Evolutionary conservation across 2,329 filamentous ascomycete genomes (phyloP).

Genomic region (Nemania sp.): DNA sequence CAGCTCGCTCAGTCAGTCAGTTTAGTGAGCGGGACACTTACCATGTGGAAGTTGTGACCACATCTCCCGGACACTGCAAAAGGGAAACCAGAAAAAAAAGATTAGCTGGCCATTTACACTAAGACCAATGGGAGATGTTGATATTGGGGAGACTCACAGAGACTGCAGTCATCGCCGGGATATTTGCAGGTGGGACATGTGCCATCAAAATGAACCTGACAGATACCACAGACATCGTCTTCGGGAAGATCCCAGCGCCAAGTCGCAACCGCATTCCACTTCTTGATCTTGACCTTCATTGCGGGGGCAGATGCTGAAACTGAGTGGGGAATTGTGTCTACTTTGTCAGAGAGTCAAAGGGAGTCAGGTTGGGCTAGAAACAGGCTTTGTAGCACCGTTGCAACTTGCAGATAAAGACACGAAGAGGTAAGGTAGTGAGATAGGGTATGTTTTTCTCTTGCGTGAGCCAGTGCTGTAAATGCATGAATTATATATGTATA

Average conservation of each 20-base stretch:
- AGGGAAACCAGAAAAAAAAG: neutral
- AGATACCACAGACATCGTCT: constrained; percentile 98
- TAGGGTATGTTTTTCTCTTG: no score
- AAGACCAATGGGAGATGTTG: neutral
- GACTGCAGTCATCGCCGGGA: constrained; percentile 91
- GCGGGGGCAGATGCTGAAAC: neutral
- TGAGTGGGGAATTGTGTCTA: neutral
- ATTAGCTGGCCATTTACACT: neutral
- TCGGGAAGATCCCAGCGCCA: constrained; percentile 98
- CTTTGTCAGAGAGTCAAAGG: neutral
- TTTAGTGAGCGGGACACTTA: constrained; percentile 61
- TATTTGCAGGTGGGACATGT: constrained; percentile 98
- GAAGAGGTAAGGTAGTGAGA: no score
- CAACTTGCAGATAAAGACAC: no score
- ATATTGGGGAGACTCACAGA: constrained; percentile 64
- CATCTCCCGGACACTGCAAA: constrained; percentile 87
- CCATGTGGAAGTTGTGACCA: constrained; percentile 98
- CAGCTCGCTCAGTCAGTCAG: neutral
- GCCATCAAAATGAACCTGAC: constrained; percentile 95
- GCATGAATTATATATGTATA: no score
- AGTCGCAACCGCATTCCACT: constrained; percentile 92
- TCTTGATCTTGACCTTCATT: constrained; percentile 92
- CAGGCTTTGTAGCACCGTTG: neutral
- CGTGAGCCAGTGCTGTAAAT: no score
- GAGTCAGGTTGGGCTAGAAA: neutral